A percentile compares a stretch with the other conserved stretches of the same genome.
Conservation (phyloP, 345 rosid genomes). For the Conringia planisiliqua region DNA sequence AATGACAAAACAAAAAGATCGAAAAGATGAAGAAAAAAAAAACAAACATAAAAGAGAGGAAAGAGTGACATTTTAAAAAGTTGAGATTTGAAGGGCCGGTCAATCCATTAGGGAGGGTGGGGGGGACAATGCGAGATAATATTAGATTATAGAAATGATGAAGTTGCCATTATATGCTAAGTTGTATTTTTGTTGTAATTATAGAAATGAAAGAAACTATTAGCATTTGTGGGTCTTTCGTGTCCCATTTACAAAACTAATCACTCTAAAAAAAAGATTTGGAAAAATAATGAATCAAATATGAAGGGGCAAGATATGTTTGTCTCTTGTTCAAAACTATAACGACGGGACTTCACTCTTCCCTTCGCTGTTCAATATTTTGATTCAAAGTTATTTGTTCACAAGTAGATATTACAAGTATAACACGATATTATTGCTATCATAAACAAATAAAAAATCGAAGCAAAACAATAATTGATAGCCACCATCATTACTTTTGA, state of each 20-base stretch:
- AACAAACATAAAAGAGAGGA: background rate
- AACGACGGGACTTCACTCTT: conserved; percentile 33
- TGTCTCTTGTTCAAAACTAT: conserved; percentile 39
- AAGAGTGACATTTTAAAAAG: conserved; percentile 16
- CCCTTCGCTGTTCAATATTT: background rate
- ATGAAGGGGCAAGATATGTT: conserved; percentile 21
- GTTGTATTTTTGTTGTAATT: conserved; percentile 4
- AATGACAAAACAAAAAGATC: conserved; percentile 7
- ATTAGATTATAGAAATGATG: conserved; percentile 32
- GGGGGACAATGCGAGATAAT: conserved; percentile 24
- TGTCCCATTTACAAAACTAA: conserved; percentile 15
- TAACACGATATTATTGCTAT: background rate
- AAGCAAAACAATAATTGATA: background rate
- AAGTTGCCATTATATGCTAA: conserved; percentile 25
- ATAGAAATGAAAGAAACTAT: background rate
- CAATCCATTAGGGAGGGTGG: conserved; percentile 31
- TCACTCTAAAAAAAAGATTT: background rate
- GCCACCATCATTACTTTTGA: too few relatives aligned
- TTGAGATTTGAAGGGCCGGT: conserved; percentile 34
- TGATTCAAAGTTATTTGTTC: conserved; percentile 5
- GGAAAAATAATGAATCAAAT: conserved; percentile 17
- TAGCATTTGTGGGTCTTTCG: conserved; percentile 8
- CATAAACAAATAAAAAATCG: background rate
- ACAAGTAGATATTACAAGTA: background rate
- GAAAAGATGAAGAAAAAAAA: background rate